phyloP scores from a whole-genome alignment of 2,329 filamentous ascomycete species.

The Salinomyces thailandicus region DNA sequence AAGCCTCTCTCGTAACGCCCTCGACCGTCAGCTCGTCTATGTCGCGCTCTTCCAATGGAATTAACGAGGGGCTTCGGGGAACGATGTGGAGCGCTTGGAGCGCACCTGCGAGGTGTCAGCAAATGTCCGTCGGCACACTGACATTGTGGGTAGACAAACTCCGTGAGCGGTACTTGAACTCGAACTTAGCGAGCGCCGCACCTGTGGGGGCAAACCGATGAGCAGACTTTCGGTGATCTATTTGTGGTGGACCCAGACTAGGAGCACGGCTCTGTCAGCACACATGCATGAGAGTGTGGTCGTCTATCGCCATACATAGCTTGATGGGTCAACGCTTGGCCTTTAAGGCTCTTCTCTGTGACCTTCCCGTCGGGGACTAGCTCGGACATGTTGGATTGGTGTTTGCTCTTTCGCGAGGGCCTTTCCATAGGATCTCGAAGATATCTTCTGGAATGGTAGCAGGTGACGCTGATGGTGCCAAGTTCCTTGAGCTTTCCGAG shows the following conservation, averaged over 20 bases:
- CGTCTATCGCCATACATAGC: slow-evolving; percentile 3
- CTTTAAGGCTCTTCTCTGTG: slow-evolving; percentile 7
- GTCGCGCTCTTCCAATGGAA: slow-evolving; percentile 8
- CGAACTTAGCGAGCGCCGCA: slow-evolving; percentile 2
- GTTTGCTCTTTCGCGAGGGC: neutral
- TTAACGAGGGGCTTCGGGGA: slow-evolving; percentile 9
- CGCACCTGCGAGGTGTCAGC: neutral
- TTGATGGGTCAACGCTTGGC: slow-evolving; percentile 5
- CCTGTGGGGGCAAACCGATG: neutral
- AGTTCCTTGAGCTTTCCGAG: slow-evolving; percentile 1
- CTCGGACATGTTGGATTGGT: neutral
- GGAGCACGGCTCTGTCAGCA: no score
- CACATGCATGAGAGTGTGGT: no score
- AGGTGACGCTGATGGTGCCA: slow-evolving; percentile 3
- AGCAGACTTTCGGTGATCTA: neutral
- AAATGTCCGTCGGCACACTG: neutral
- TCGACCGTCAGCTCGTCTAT: slow-evolving; percentile 4
- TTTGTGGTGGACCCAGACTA: neutral
- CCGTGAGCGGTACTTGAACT: slow-evolving; percentile 7
- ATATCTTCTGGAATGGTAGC: neutral
- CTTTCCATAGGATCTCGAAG: neutral
- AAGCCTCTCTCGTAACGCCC: slow-evolving; percentile 11
- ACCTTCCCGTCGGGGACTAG: slow-evolving; percentile 1
- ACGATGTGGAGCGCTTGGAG: slow-evolving; percentile 5
- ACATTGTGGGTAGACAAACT: neutral